Percentiles rank a stretch among this genome's conserved stretches.
These are phyloP conservation scores for Didymella glomerata DNA, from an alignment of 2,329 filamentous ascomycete species.

Conservation along the genomic window DNA sequence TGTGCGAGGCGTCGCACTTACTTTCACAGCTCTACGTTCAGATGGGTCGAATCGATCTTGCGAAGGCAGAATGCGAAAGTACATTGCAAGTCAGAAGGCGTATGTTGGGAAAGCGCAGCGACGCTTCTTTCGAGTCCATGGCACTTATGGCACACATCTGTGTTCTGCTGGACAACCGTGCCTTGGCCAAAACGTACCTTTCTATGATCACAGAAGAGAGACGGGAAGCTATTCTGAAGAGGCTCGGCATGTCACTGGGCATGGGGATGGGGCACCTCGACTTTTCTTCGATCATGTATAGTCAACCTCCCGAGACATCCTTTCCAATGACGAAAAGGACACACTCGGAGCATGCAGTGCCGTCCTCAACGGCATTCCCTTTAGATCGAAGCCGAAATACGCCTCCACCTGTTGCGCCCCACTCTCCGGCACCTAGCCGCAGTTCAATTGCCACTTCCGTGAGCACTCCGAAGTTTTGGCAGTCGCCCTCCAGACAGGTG, in stretches of 20 bases:
- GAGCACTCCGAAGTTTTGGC: neutral
- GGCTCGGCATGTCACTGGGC: neutral
- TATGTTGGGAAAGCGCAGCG: neutral
- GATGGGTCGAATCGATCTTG: neutral
- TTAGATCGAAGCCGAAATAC: neutral
- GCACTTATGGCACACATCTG: constrained; percentile 1
- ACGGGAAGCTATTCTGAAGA: neutral
- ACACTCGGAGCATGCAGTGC: neutral
- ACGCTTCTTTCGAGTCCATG: constrained; percentile 2
- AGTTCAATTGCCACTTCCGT: neutral
- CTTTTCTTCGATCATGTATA: constrained; percentile 2
- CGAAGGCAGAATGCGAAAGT: neutral
- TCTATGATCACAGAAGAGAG: neutral
- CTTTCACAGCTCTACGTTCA: neutral
- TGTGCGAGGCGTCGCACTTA: neutral
- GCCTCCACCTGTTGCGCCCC: neutral
- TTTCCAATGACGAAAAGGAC: neutral
- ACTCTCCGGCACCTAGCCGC: neutral
- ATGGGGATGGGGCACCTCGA: neutral
- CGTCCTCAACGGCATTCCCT: neutral
- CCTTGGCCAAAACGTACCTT: constrained; percentile 3
- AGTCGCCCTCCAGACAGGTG: neutral
- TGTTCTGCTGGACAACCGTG: neutral
- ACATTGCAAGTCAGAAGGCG: neutral
- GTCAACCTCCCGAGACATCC: neutral